Conservation (phyloP, 495 filamentous ascomycete genomes). For the Terfezia claveryi region DNA sequence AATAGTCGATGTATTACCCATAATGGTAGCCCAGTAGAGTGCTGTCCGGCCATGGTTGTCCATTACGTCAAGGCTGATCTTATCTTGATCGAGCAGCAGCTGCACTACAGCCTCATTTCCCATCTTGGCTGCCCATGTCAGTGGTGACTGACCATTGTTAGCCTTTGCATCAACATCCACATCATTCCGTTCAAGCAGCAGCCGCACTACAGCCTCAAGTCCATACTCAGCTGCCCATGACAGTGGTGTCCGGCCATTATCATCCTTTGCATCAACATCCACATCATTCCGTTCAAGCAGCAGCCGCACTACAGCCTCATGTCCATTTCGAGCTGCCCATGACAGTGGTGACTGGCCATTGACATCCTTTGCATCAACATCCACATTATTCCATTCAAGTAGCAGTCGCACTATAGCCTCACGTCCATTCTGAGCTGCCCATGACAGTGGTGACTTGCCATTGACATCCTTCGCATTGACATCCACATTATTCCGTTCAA, state of each 20-base stretch:
- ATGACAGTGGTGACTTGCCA: neutral
- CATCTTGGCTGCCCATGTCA: conserved; percentile 15
- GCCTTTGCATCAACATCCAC: conserved; percentile 4
- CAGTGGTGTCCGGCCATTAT: neutral
- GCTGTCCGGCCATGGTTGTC: conserved; percentile 18
- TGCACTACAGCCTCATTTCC: conserved; percentile 13
- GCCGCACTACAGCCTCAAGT: neutral
- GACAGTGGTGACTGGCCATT: neutral
- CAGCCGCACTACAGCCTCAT: no score
- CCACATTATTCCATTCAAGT: neutral
- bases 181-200: neutral
- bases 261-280: neutral
- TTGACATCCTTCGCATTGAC: conserved; percentile 5
- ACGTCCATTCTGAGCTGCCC: neutral
- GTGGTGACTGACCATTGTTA: conserved; percentile 6
- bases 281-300: neutral
- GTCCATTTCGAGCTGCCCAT: neutral
- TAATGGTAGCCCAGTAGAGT: conserved; percentile 4
- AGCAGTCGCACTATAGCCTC: neutral
- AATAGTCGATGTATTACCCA: no score
- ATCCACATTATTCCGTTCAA: conserved; percentile 4
- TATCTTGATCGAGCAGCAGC: conserved; percentile 9
- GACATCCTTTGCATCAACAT: neutral
- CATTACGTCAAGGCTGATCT: conserved; percentile 4
- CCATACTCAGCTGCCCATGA: neutral